Percentiles rank a stretch among this genome's conserved stretches.
Conservation (phyloP, 2,329 filamentous ascomycete genomes). For the Colletotrichum viniferum region DNA sequence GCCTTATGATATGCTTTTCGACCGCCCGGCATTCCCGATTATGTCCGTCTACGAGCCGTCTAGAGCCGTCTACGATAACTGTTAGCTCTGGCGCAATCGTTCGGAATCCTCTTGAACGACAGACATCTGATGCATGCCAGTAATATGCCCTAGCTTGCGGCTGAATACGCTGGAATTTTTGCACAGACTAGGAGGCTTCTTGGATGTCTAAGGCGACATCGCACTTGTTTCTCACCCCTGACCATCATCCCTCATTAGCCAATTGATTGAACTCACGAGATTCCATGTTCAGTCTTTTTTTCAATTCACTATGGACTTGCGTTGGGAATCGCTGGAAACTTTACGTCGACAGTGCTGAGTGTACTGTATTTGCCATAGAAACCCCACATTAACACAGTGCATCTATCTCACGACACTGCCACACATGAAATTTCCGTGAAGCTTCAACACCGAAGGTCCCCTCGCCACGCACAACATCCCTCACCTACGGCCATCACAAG, state of each 20-base stretch:
- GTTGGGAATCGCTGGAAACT: background rate
- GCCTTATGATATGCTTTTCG: background rate
- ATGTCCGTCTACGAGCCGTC: background rate
- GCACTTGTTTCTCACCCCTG: background rate
- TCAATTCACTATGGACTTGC: background rate
- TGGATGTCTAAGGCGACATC: background rate
- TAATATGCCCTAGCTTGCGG: constrained; percentile 7
- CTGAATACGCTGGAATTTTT: constrained; percentile 1
- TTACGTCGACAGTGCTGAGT: background rate
- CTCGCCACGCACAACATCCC: background rate
- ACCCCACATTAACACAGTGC: background rate
- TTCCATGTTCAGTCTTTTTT: background rate
- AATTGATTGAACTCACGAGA: background rate
- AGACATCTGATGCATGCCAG: constrained; percentile 1
- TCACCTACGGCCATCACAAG: background rate
- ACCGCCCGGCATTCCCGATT: background rate
- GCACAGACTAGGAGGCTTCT: background rate
- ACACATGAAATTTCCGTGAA: background rate
- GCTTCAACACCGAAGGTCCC: background rate
- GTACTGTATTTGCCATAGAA: background rate
- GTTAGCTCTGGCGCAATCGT: background rate
- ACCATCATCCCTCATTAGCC: background rate
- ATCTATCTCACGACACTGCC: background rate
- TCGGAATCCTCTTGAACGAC: background rate
- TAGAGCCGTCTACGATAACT: no score